phyloP scores from a whole-genome alignment of 2,329 filamentous ascomycete genomes.

The Penicillium hordei region DNA sequence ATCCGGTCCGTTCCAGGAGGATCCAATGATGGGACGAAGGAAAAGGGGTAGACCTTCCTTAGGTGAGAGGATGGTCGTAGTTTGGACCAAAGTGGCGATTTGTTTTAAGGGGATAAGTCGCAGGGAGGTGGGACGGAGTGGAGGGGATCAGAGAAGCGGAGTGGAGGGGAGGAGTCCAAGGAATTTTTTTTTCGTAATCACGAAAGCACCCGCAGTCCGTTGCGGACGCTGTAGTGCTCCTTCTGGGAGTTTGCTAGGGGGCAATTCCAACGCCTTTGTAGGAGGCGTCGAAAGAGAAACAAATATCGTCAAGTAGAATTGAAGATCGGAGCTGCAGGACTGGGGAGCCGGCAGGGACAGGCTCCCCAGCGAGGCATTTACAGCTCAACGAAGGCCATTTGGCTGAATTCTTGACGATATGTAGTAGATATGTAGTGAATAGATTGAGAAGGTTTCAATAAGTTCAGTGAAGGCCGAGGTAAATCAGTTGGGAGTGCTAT shows the following conservation, averaged over 20 bases:
- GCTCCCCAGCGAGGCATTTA: conserved; percentile 82
- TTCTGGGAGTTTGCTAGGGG: conserved; percentile 42
- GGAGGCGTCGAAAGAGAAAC: conserved; percentile 53
- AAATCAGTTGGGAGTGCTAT: conserved; percentile 15
- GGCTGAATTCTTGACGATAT: conserved; percentile 73
- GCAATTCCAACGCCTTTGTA: conserved; percentile 62
- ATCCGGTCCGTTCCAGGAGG: not conserved
- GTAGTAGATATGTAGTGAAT: conserved; percentile 22
- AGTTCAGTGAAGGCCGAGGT: conserved; percentile 1
- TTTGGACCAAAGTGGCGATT: not conserved
- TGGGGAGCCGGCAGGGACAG: conserved; percentile 62
- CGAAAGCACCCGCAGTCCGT: conserved; percentile 41
- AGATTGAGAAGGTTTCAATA: conserved; percentile 17
- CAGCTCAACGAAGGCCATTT: conserved; percentile 79
- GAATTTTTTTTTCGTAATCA: conserved; percentile 20
- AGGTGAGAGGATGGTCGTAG: not conserved
- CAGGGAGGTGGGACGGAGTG: conserved; percentile 16
- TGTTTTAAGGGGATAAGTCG: conserved; percentile 4
- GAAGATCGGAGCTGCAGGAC: conserved; percentile 81
- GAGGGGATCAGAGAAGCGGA: conserved; percentile 17
- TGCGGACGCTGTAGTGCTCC: conserved; percentile 40
- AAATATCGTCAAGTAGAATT: conserved; percentile 56
- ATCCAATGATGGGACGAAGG: not conserved
- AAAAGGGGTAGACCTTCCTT: conserved; percentile 1
- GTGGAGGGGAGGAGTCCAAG: conserved; percentile 15